phyloP scores from a whole-genome alignment of 148 eudicot species.

The Selenicereus undatus region DNA sequence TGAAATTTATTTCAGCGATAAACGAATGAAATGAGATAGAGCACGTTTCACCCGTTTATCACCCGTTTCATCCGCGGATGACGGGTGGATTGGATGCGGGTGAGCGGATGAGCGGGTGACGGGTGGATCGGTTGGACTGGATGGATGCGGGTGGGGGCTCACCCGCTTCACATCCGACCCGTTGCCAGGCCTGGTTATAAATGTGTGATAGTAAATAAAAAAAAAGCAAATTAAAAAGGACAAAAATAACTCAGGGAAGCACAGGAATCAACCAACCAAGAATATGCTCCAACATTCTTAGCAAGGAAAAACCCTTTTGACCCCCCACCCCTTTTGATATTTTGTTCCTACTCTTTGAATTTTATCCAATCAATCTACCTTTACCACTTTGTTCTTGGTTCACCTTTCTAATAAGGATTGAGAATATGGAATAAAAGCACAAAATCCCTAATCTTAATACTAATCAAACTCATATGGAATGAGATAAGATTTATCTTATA shows the following conservation, averaged over 20 bases:
- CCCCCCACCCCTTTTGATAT: not conserved
- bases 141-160: no score
- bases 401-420: not conserved
- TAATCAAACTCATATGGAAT: no score
- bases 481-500: no score
- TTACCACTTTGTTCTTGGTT: constrained; percentile 3
- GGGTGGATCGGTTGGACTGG: no score
- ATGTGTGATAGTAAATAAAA: not conserved
- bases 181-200: no score
- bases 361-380: not conserved
- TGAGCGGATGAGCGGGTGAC: no score
- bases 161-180: no score
- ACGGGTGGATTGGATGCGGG: no score
- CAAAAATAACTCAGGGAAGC: not conserved
- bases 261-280: not conserved
- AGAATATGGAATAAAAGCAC: not conserved
- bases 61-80: no score
- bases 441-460: not conserved
- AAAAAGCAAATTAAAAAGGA: not conserved
- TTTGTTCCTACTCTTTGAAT: not conserved
- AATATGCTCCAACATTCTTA: not conserved
- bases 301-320: not conserved
- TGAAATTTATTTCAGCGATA: no score
- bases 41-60: no score
- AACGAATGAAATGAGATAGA: no score